Base-by-base conservation (phyloP, 208 protist species). In the Trypanosoma scelopori region DNA sequence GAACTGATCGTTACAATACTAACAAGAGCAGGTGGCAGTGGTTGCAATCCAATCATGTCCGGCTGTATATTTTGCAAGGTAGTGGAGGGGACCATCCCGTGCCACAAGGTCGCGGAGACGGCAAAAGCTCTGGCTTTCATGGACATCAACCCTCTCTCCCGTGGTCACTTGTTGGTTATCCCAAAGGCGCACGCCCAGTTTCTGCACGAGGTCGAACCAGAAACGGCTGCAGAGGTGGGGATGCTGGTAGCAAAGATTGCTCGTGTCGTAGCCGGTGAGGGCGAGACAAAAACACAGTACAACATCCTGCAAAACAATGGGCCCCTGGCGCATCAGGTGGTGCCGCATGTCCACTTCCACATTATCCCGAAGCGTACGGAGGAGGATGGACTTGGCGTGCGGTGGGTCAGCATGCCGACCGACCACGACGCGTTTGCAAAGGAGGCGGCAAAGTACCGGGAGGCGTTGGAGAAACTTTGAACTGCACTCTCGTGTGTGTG, bases 221-320 rank as follows among this genome's bases (percentile, higher is more conserved):
- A 93, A 22, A 61, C 81, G 25, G 82, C 90, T 13, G 91, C 91
- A 0, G 91, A 90, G 22, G 74, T 90, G 0, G 82, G 85, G 9
- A 47, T 62, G 18, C 53, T 92, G 43, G n/a, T 88, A 13, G 79
- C 79, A 22, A 78, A 85, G 47, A 59, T 91, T 43, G 63, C 70
- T 53, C 84, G 85, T 43, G 81, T 78, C 9, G 82, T 93, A 11
- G 85, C 88, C 13, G 85, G 84, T 0, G 70, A 80, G 4, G 58
- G 45, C 16, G 78, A 86, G 15, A 75, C 71, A 6, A 56, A 45
- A 20, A 89, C 72, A 51, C 71, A 93, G 74, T 98, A 97, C 86
- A 97, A 98, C 60, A 71, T 98, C 6, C 82, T 98, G 32, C 92
- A 97, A 76, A 98, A 98, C 74, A 97, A 98, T 63, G 94, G 94